Evolutionary conservation across 305 asterid genomes (phyloP).

Genomic region (Solanum hybrid): DNA sequence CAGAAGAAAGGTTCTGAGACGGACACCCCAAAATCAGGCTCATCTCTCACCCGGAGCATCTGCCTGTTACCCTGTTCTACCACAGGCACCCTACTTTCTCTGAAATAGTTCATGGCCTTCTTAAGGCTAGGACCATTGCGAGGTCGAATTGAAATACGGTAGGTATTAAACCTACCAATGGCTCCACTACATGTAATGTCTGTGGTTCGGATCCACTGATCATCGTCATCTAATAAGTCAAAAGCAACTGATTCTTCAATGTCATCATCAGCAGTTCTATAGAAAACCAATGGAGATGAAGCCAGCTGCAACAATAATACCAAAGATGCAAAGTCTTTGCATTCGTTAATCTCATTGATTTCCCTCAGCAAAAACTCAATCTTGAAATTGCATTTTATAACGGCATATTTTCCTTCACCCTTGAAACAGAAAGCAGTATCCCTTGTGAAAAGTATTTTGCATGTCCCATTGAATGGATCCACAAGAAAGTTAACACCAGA

Average conservation of each 20-base stretch:
- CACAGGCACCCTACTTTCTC: slow-evolving; percentile 32
- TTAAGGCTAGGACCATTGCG: slow-evolving; percentile 32
- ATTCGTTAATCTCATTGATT: slow-evolving; percentile 42
- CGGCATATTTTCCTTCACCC: slow-evolving; percentile 30
- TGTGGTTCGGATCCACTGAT: slow-evolving; percentile 91
- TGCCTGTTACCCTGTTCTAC: background rate
- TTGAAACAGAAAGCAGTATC: slow-evolving; percentile 55
- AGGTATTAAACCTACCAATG: slow-evolving; percentile 71
- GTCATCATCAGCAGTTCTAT: slow-evolving; percentile 91
- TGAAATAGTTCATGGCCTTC: slow-evolving; percentile 47
- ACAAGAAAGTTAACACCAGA: slow-evolving; percentile 61
- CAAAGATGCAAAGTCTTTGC: slow-evolving; percentile 25
- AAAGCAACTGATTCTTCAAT: slow-evolving; percentile 61
- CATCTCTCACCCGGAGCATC: slow-evolving; percentile 30
- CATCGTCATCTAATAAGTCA: slow-evolving; percentile 86
- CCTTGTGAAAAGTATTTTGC: slow-evolving; percentile 56
- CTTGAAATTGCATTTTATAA: slow-evolving; percentile 67
- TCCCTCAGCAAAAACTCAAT: slow-evolving; percentile 64
- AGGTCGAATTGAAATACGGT: slow-evolving; percentile 54
- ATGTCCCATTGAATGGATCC: slow-evolving; percentile 71
- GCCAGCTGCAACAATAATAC: slow-evolving; percentile 51
- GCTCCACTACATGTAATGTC: slow-evolving; percentile 74
- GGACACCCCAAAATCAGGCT: slow-evolving; percentile 60
- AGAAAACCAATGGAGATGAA: slow-evolving; percentile 59
- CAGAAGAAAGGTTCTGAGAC: slow-evolving; percentile 54